These are phyloP conservation scores for Hyparrhenia diplandra DNA, from an alignment of 176 grass and related monocot genomes.

Conservation along the genomic window DNA sequence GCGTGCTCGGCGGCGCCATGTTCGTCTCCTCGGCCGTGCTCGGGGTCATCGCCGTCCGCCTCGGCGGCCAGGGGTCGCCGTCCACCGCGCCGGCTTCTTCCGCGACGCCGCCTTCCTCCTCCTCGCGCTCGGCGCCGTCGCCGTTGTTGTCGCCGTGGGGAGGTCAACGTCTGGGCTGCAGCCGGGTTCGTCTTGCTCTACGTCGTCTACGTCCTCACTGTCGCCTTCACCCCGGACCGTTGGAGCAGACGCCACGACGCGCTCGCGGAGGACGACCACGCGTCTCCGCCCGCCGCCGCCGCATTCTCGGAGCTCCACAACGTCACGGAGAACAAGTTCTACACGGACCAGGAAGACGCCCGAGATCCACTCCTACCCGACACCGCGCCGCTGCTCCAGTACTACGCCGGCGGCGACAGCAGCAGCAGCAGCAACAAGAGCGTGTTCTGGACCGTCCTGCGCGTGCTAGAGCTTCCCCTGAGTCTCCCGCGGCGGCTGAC, in stretches of 20 bases:
- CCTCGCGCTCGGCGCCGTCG: slow-evolving; percentile 26
- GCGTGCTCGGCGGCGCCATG: slow-evolving; percentile 56
- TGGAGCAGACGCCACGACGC: background rate
- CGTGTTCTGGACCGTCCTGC: background rate
- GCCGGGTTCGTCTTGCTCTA: slow-evolving; percentile 59
- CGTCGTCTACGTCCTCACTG: slow-evolving; percentile 56
- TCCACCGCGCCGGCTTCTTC: slow-evolving; percentile 51
- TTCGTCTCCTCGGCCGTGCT: slow-evolving; percentile 67
- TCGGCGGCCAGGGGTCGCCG: slow-evolving; percentile 13
- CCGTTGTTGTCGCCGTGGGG: slow-evolving; percentile 35
- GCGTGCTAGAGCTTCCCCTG: slow-evolving; percentile 39
- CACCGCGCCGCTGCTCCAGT: background rate
- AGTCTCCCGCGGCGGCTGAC: slow-evolving; percentile 55
- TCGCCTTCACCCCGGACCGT: slow-evolving; percentile 35
- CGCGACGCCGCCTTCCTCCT: slow-evolving; percentile 56
- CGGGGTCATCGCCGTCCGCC: slow-evolving; percentile 48
- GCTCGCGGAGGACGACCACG: background rate
- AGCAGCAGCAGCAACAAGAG: background rate
- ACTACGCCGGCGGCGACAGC: background rate
- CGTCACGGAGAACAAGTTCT: background rate
- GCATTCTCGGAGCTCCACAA: slow-evolving; percentile 1
- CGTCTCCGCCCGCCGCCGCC: too few relatives aligned
- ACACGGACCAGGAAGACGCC: background rate
- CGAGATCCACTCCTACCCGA: background rate
- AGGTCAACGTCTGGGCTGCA: slow-evolving; percentile 49